Evolutionary conservation across 78 protist species (phyloP), one percentile per base, ranked within the genome.

Genomic region (Dictyostelium discoideum): DNA sequence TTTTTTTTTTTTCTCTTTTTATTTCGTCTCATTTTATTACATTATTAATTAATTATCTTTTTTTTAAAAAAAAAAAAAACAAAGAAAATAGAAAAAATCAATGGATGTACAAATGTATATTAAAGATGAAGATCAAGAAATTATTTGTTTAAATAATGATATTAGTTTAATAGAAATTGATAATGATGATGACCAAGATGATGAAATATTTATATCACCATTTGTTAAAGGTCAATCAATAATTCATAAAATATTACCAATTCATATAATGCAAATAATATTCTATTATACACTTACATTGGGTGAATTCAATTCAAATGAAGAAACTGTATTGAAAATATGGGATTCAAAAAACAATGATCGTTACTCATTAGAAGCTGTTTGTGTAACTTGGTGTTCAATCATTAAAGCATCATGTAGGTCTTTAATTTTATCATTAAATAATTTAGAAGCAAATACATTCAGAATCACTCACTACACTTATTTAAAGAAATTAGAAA

Each of bases 361-460:
- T 29, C 37, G 87, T 24, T 16, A 13, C 1, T 18, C 40, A 24
- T 24, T 84, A 13, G 42, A 84, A 63, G 1, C 63, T 0, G 87
- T 84, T 29, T 84, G 87, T 22, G 40, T 2, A 37, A 16, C 39
- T 20, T 84, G 87, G 87, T 60, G 78, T 20, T 46, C 54, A 39
- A 63, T 60, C 2, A 16, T 84, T 9, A 84, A 39, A 39, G 22
- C 48, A 13, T 48, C 78, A 4, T 84, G 87, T 39, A 84, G 29
- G 4, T 22, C 87, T 63, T 20, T 84, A 24, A 8, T 46, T 4
- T 0, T 84, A 18, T 48, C 73, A 5, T n/a, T n/a, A 63, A 29
- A 54, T 39, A 84, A 84, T 60, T 13, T 84, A 7, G 18, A 10
- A 22, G 20, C 46, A 10, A 16, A 50, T 26, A 42, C 87, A 20